phyloP scores from a whole-genome alignment of 108 stramenopile genomes.

The Nitzschia putrida region DNA sequence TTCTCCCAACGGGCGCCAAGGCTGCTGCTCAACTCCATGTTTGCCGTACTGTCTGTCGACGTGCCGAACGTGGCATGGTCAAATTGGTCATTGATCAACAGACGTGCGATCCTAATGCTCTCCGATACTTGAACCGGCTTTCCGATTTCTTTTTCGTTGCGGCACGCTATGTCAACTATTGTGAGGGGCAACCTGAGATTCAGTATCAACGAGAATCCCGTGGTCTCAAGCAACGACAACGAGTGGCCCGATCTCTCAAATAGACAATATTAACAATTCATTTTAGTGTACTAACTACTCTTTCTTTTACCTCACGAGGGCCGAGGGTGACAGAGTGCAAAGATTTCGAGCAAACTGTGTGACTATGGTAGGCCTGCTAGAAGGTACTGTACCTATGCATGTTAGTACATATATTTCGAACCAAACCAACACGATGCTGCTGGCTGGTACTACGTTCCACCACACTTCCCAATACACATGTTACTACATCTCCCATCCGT shows the following conservation, averaged over 20 bases:
- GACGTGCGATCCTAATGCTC: conserved; percentile 65
- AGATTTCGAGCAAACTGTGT: no score
- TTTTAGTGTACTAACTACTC: background rate
- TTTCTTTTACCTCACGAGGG: no score
- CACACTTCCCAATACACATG: no score
- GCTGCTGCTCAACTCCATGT: conserved; percentile 74
- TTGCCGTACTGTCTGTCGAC: conserved; percentile 80
- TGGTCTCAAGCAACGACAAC: conserved; percentile 14
- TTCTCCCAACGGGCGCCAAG: conserved; percentile 72
- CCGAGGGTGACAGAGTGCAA: no score
- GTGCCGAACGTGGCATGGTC: conserved; percentile 77
- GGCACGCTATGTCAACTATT: conserved; percentile 73
- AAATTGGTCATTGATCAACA: conserved; percentile 40
- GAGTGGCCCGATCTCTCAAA: conserved; percentile 20
- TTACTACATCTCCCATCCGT: no score
- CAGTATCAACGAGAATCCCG: conserved; percentile 52
- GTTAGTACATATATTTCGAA: no score
- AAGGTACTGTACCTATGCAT: no score
- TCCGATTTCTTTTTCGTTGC: conserved; percentile 86
- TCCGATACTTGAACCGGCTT: conserved; percentile 80
- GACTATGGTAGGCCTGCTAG: no score
- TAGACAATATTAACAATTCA: background rate
- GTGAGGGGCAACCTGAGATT: conserved; percentile 62
- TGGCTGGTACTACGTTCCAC: no score
- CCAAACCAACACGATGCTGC: no score